A percentile compares a stretch with the other conserved stretches of the same genome.
Conservation (phyloP, 352 stramenopile species). For the Globisporangium emineosum region DNA sequence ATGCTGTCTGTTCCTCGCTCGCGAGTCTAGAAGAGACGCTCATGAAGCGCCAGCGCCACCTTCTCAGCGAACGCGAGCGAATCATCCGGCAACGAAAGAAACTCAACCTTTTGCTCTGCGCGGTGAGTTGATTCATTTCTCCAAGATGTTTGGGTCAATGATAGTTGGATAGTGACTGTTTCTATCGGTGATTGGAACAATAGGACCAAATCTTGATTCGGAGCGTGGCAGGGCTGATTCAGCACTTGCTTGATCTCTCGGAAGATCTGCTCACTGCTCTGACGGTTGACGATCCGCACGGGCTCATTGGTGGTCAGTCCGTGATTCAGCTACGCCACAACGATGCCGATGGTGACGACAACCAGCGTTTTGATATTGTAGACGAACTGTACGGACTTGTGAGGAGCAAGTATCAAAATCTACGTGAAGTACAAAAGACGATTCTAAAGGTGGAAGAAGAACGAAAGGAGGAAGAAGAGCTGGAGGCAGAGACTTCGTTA, state of each 20-base stretch:
- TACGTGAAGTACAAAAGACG: conserved; percentile 18
- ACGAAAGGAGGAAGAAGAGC: conserved; percentile 9
- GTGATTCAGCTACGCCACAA: background rate
- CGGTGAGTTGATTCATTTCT: conserved; percentile 18
- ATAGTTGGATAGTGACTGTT: too few species aligned
- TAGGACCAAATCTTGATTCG: conserved; percentile 45
- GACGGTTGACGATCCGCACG: conserved; percentile 15
- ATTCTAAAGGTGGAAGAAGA: conserved; percentile 1
- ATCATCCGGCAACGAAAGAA: conserved; percentile 54
- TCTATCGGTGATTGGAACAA: background rate
- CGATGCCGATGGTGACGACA: background rate
- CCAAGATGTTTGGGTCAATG: too few species aligned
- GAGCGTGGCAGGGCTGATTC: conserved; percentile 23
- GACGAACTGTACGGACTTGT: conserved; percentile 29
- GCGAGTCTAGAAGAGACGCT: conserved; percentile 34
- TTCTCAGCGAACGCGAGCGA: conserved; percentile 37
- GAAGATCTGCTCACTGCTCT: conserved; percentile 24
- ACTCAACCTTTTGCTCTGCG: conserved; percentile 41
- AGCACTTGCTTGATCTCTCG: conserved; percentile 30
- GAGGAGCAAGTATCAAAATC: conserved; percentile 21
- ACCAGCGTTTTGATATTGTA: conserved; percentile 14
- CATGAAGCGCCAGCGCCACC: conserved; percentile 26
- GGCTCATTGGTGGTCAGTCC: conserved; percentile 3
- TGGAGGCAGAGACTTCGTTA: background rate
- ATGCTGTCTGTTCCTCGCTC: conserved; percentile 22